These are phyloP conservation scores for Naganishia sp. DNA, from an alignment of 1,284 basidiomycete species.

Conservation along the genomic window DNA sequence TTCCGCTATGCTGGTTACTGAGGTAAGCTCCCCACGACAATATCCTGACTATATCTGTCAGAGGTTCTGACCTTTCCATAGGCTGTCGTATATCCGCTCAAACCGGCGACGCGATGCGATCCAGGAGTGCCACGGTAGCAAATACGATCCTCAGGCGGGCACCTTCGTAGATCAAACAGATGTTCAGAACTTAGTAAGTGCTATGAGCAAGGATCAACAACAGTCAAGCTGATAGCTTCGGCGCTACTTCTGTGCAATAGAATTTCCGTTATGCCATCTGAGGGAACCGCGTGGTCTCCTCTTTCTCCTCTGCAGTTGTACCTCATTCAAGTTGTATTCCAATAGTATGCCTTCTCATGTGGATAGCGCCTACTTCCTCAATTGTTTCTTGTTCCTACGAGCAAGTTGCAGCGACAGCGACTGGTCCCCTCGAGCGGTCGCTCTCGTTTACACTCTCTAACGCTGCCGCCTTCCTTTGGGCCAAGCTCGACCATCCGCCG, in stretches of 20 bases:
- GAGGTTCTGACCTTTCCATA: not conserved
- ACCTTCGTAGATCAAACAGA: slow-evolving; percentile 29
- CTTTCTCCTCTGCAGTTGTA: not conserved
- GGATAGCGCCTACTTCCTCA: no score
- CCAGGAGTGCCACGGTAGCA: slow-evolving; percentile 9
- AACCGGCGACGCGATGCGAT: slow-evolving; percentile 15
- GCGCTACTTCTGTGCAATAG: not conserved
- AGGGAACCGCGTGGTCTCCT: not conserved
- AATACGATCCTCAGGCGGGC: slow-evolving; percentile 19
- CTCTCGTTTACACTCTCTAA: no score
- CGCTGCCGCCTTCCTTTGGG: no score
- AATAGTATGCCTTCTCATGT: no score
- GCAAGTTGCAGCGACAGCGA: no score
- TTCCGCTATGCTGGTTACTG: slow-evolving; percentile 16
- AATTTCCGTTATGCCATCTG: slow-evolving; percentile 29
- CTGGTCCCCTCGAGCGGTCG: no score
- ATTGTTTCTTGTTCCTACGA: no score
- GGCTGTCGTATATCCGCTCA: slow-evolving; percentile 6
- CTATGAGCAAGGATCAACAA: no score
- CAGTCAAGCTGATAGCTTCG: not conserved
- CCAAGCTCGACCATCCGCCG: no score
- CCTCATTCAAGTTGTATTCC: not conserved
- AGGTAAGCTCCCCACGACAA: slow-evolving; percentile 1
- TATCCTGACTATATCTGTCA: not conserved
- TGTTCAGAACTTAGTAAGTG: slow-evolving; percentile 21